Evolutionary conservation across 176 grass and related monocot species (phyloP).

Genomic region (Rhynchospora tenuis): DNA sequence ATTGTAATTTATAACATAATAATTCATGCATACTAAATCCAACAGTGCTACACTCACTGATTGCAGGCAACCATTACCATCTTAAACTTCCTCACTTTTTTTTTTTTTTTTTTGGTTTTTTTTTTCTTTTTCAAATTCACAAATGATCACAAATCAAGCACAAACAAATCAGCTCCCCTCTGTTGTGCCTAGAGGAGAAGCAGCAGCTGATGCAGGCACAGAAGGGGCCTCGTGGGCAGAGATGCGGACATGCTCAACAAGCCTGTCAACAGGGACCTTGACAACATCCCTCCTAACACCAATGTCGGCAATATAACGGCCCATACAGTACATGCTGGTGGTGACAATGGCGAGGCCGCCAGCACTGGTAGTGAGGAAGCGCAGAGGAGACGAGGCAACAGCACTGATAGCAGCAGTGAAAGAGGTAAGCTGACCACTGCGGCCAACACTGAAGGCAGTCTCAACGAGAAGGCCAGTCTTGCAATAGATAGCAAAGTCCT

Average conservation of each 20-base stretch:
- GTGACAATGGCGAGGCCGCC: conserved; percentile 41
- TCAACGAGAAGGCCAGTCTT: conserved; percentile 76
- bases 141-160: too few relatives aligned
- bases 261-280: conserved; percentile 42
- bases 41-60: too few relatives aligned
- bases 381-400: conserved; percentile 48
- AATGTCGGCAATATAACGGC: conserved; percentile 49
- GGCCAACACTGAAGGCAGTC: conserved; percentile 56
- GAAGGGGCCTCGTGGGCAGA: not conserved
- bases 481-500: conserved; percentile 91
- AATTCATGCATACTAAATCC: too few relatives aligned
- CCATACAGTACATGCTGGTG: conserved; percentile 35
- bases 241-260: conserved; percentile 28
- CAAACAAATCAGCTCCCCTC: not conserved
- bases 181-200: not conserved
- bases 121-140: too few relatives aligned
- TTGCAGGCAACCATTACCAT: too few relatives aligned
- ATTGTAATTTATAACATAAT: too few relatives aligned
- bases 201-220: not conserved
- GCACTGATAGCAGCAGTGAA: conserved; percentile 44
- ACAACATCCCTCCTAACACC: conserved; percentile 55
- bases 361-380: conserved; percentile 28
- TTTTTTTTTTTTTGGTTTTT: too few relatives aligned
- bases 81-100: too few relatives aligned
- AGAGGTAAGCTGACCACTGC: conserved; percentile 71